phyloP scores from a whole-genome alignment of 2,329 filamentous ascomycete genomes.

The Fusarium sp. region DNA sequence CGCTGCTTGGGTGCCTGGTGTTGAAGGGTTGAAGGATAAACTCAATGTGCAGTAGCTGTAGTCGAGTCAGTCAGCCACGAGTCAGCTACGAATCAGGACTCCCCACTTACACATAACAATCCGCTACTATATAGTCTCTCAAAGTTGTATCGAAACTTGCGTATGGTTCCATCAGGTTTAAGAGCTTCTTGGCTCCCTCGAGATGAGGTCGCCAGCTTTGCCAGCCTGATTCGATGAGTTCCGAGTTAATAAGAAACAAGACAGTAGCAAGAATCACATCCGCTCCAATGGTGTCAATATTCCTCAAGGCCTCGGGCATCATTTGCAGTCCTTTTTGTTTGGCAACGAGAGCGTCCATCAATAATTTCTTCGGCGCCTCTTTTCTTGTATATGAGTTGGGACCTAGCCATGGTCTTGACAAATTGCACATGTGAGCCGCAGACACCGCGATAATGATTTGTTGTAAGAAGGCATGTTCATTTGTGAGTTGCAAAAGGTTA shows the following conservation, averaged over 20 bases:
- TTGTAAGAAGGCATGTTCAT: slow-evolving; percentile 55
- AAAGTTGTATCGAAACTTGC: slow-evolving; percentile 51
- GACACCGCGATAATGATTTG: slow-evolving; percentile 62
- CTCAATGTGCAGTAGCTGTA: slow-evolving; percentile 59
- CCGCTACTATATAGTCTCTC: slow-evolving; percentile 60
- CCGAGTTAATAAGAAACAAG: slow-evolving; percentile 63
- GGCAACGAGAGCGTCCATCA: slow-evolving; percentile 59
- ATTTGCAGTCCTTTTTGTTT: slow-evolving; percentile 59
- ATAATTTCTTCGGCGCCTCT: slow-evolving; percentile 43
- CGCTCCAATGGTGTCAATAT: slow-evolving; percentile 52
- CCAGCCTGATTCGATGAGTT: slow-evolving; percentile 62
- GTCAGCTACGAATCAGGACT: neutral
- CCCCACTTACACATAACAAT: slow-evolving; percentile 58
- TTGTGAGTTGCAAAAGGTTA: slow-evolving; percentile 56
- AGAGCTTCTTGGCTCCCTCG: slow-evolving; percentile 58
- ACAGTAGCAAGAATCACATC: slow-evolving; percentile 60
- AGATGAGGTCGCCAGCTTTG: slow-evolving; percentile 61
- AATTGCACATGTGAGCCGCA: slow-evolving; percentile 61
- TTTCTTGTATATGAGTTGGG: slow-evolving; percentile 50
- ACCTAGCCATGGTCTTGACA: slow-evolving; percentile 32
- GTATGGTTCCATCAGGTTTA: slow-evolving; percentile 54
- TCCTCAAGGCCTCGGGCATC: slow-evolving; percentile 55
- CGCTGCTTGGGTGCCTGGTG: slow-evolving; percentile 46
- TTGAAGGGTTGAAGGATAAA: slow-evolving; percentile 56
- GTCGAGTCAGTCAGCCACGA: slow-evolving; percentile 1